A percentile compares a stretch with the other conserved stretches of the same genome.
phyloP scores from a whole-genome alignment of 192 early-diverging fungal genomes.

The Backusella macrospora region DNA sequence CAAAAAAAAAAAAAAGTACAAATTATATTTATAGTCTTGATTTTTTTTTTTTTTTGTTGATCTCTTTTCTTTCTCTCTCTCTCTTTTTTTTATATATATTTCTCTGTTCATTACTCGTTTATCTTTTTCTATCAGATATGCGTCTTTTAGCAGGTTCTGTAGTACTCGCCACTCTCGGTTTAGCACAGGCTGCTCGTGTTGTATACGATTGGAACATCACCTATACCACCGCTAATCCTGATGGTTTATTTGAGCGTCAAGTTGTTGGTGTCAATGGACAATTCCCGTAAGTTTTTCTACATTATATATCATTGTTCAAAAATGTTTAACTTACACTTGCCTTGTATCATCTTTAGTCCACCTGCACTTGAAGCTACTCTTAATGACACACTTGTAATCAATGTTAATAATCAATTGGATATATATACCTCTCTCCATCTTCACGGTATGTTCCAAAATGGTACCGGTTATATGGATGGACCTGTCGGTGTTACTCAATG shows the following conservation, averaged over 20 bases:
- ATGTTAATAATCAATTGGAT: constrained; percentile 46
- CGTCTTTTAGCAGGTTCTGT: constrained; percentile 10
- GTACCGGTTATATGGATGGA: constrained; percentile 55
- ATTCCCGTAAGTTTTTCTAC: constrained; percentile 56
- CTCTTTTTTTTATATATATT: constrained; percentile 6
- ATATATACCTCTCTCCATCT: constrained; percentile 48
- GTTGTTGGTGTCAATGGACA: constrained; percentile 70
- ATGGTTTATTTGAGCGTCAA: constrained; percentile 63
- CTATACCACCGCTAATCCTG: constrained; percentile 67
- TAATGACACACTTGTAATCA: constrained; percentile 52
- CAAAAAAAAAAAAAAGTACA: background rate
- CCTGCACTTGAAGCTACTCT: constrained; percentile 49
- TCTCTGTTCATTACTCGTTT: constrained; percentile 18
- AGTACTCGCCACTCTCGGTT: constrained; percentile 24
- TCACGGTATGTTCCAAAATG: constrained; percentile 60
- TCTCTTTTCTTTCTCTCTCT: constrained; percentile 22
- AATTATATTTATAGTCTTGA: constrained; percentile 21
- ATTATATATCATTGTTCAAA: background rate
- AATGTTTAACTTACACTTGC: too few species aligned
- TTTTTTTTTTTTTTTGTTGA: constrained; percentile 1
- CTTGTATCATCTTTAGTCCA: constrained; percentile 36
- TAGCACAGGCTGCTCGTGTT: constrained; percentile 57
- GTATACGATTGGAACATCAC: constrained; percentile 73
- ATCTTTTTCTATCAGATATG: constrained; percentile 8
- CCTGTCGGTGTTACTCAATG: constrained; percentile 61